Evolutionary conservation across 2,329 filamentous ascomycete species (phyloP).

Genomic region (Bipolaris victoriae): DNA sequence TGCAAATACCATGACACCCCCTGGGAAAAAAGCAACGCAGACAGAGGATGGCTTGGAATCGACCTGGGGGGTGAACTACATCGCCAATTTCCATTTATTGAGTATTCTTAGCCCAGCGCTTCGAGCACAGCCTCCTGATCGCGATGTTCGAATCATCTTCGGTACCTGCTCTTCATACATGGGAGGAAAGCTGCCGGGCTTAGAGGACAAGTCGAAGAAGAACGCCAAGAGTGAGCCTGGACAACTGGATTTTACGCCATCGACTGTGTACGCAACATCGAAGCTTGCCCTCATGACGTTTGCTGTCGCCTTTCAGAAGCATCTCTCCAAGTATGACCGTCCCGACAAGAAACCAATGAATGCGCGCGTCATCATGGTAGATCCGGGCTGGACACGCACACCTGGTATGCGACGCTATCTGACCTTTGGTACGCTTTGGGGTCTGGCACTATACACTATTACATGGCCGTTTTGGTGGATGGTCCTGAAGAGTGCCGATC

Average conservation of each 20-base stretch:
- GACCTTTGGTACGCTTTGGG: constrained; percentile 81
- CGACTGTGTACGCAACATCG: constrained; percentile 56
- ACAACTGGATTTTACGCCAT: constrained; percentile 51
- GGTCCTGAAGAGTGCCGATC: constrained; percentile 80
- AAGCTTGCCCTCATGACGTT: constrained; percentile 85
- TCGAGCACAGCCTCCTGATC: constrained; percentile 87
- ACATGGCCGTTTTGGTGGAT: constrained; percentile 86
- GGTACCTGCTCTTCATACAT: constrained; percentile 90
- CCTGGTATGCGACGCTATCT: constrained; percentile 88
- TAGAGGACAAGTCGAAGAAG: constrained; percentile 65
- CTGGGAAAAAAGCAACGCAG: constrained; percentile 63
- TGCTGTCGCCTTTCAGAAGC: constrained; percentile 88
- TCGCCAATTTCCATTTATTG: constrained; percentile 93
- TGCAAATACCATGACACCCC: constrained; percentile 76
- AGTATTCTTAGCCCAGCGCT: constrained; percentile 90
- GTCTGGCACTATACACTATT: constrained; percentile 75
- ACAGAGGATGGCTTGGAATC: constrained; percentile 84
- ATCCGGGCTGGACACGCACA: constrained; percentile 84
- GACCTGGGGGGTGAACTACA: constrained; percentile 93
- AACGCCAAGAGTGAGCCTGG: constrained; percentile 26
- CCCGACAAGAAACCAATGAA: constrained; percentile 85
- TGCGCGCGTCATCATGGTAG: constrained; percentile 81
- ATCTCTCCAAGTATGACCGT: constrained; percentile 81
- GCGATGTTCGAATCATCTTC: constrained; percentile 88
- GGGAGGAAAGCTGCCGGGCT: constrained; percentile 69